Conservation (phyloP, 495 filamentous ascomycete genomes). For the Penicillium macrosclerotiorum region DNA sequence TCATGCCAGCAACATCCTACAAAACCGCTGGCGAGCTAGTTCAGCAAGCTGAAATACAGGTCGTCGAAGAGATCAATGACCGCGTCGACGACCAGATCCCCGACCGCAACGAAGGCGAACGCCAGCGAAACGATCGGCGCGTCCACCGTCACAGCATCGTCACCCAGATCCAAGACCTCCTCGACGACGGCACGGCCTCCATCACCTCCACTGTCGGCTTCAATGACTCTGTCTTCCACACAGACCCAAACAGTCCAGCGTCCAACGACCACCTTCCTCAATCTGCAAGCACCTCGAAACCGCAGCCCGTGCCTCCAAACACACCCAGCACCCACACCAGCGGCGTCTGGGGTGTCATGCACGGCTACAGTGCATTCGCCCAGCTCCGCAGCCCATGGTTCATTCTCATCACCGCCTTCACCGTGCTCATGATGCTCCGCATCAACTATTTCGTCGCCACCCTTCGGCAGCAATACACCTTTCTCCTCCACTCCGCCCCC, state of each 20-base stretch:
- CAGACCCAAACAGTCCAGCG: background rate
- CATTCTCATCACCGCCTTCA: slow-evolving; percentile 80
- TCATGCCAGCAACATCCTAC: slow-evolving; percentile 81
- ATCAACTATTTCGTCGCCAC: slow-evolving; percentile 99
- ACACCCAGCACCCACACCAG: slow-evolving; percentile 54
- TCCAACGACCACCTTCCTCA: background rate
- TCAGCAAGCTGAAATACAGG: slow-evolving; percentile 60
- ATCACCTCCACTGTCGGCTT: slow-evolving; percentile 1
- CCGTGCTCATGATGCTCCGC: slow-evolving; percentile 85
- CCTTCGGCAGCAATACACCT: slow-evolving; percentile 79
- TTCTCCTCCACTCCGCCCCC: slow-evolving; percentile 59
- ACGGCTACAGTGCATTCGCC: slow-evolving; percentile 64
- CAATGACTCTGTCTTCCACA: slow-evolving; percentile 15
- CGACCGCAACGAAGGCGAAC: slow-evolving; percentile 50
- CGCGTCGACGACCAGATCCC: slow-evolving; percentile 54
- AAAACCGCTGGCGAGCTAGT: slow-evolving; percentile 86
- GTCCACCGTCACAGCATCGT: slow-evolving; percentile 66
- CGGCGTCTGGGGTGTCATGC: slow-evolving; percentile 88
- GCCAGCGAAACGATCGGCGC: slow-evolving; percentile 61
- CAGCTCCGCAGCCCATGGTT: slow-evolving; percentile 90
- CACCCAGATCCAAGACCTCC: slow-evolving; percentile 69
- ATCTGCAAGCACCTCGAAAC: background rate
- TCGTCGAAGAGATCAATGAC: slow-evolving; percentile 49
- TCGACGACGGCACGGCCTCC: slow-evolving; percentile 47
- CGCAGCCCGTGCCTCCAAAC: slow-evolving; percentile 9